phyloP scores from a whole-genome alignment of 2,329 filamentous ascomycete genomes.

The Trichoderma semiorbis region DNA sequence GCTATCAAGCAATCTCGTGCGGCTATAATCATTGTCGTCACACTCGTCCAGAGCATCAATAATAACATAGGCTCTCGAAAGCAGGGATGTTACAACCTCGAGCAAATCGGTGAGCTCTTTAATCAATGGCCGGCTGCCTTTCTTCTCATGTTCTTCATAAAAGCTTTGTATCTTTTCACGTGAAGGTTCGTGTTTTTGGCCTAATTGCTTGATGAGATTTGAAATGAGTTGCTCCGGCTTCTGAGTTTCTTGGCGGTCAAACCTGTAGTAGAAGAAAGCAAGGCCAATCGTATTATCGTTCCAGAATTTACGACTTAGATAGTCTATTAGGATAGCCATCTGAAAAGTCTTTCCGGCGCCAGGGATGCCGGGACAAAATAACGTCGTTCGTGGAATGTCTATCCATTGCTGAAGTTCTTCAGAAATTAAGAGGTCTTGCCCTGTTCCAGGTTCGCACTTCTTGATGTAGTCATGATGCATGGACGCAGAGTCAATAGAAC shows the following conservation, averaged over 20 bases:
- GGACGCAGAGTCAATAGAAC: background rate
- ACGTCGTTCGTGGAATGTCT: background rate
- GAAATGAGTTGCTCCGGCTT: background rate
- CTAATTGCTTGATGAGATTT: slow-evolving; percentile 5
- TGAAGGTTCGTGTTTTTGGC: background rate
- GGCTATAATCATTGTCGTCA: background rate
- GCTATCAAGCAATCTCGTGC: background rate
- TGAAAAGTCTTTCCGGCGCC: background rate
- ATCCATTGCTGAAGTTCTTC: background rate
- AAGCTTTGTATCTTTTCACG: background rate
- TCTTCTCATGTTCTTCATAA: background rate
- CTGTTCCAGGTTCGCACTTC: background rate
- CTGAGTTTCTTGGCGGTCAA: background rate
- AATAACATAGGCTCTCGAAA: background rate
- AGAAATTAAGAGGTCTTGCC: background rate
- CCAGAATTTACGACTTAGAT: background rate
- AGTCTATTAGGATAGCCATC: background rate
- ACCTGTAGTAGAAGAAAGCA: background rate
- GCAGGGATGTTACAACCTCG: background rate
- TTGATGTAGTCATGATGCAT: background rate
- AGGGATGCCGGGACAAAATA: background rate
- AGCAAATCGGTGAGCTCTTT: background rate
- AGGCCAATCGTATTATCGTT: background rate
- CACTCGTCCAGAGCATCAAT: slow-evolving; percentile 9
- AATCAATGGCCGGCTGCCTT: background rate